Conservation (phyloP, 345 rosid species). For the Reutealis trisperma region DNA sequence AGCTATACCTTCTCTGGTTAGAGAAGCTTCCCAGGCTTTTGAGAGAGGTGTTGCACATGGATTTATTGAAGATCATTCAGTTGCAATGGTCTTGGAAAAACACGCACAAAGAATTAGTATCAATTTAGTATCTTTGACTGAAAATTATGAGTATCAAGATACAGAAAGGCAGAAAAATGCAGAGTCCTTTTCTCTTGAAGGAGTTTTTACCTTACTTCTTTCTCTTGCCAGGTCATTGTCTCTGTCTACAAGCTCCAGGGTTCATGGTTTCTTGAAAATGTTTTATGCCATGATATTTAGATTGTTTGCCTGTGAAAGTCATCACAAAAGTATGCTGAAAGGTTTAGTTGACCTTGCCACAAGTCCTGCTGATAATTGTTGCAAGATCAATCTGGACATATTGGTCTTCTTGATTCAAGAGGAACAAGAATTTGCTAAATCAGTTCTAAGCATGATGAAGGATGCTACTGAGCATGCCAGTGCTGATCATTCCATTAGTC, state of each 20-base stretch:
- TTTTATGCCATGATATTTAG: slow-evolving; percentile 4
- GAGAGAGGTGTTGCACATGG: slow-evolving; percentile 18
- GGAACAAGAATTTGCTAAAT: slow-evolving; percentile 5
- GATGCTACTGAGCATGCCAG: slow-evolving; percentile 7
- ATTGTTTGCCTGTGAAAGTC: not conserved
- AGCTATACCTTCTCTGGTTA: slow-evolving; percentile 11
- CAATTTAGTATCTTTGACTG: not conserved
- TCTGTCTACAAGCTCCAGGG: slow-evolving; percentile 2
- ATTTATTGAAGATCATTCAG: slow-evolving; percentile 6
- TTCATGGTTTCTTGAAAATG: slow-evolving; percentile 10
- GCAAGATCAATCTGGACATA: slow-evolving; percentile 1
- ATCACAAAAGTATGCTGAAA: slow-evolving; percentile 2
- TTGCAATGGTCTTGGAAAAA: slow-evolving; percentile 13
- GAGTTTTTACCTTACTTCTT: slow-evolving; percentile 10
- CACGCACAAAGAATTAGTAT: not conserved
- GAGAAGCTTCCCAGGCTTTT: slow-evolving; percentile 24
- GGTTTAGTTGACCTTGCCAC: slow-evolving; percentile 14
- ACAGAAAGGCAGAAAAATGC: not conserved
- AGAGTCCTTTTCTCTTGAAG: not conserved
- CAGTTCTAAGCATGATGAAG: slow-evolving; percentile 10
- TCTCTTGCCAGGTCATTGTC: slow-evolving; percentile 14
- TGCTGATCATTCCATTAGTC: not conserved
- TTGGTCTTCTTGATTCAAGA: slow-evolving; percentile 8
- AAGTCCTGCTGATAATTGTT: not conserved
- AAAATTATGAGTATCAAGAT: not conserved